These are phyloP conservation scores for Cetraspora pellucida DNA, from an alignment of 192 early-diverging fungal genomes.

Conservation along the genomic window DNA sequence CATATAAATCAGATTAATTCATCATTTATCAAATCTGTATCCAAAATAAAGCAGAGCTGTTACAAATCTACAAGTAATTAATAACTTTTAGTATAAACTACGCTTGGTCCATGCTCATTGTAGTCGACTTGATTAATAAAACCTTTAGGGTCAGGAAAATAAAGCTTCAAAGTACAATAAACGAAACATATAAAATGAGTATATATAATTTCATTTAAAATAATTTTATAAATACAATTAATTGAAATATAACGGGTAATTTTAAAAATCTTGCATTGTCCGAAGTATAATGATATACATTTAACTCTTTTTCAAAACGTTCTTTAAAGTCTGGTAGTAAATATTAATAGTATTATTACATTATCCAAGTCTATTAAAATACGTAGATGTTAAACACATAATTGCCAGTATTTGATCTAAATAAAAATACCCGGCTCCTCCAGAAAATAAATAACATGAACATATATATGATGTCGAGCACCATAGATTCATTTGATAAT, in stretches of 20 bases:
- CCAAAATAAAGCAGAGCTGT: too few relatives aligned
- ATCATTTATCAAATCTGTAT: too few relatives aligned
- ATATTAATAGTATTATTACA: not conserved
- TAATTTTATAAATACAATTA: not conserved
- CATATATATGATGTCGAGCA: too few relatives aligned
- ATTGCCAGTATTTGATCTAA: too few relatives aligned
- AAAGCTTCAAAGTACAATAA: constrained; percentile 41
- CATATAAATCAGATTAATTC: too few relatives aligned
- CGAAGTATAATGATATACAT: constrained; percentile 65
- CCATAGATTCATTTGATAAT: too few relatives aligned
- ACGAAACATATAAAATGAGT: not conserved
- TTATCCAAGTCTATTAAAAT: too few relatives aligned
- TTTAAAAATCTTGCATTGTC: constrained; percentile 81
- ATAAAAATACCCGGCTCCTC: too few relatives aligned
- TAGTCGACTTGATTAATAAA: constrained; percentile 85
- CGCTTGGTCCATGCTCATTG: constrained; percentile 85
- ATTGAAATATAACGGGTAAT: constrained; percentile 58
- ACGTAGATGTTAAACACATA: too few relatives aligned
- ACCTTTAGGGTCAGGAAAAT: constrained; percentile 67
- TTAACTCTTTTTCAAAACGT: constrained; percentile 70
- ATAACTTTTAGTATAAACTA: constrained; percentile 67
- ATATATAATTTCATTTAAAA: not conserved
- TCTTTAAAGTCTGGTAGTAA: constrained; percentile 59
- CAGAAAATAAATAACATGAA: not conserved
- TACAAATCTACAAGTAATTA: not conserved